These are phyloP conservation scores for Hericium coralloides DNA, from an alignment of 768 basidiomycete genomes.

Conservation along the genomic window DNA sequence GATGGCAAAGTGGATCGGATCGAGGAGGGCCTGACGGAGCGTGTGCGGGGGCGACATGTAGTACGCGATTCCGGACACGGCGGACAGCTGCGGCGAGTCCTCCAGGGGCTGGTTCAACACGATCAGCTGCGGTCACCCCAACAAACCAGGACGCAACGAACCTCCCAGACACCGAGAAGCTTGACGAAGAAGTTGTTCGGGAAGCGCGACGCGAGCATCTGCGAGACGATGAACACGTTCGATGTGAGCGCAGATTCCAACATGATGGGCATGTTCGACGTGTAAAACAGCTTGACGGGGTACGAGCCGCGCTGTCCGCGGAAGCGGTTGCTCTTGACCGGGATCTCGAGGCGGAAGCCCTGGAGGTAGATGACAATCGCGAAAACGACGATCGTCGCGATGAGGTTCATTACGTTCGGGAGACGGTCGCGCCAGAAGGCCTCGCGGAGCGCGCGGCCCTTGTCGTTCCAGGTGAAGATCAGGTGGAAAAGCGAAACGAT, in stretches of 20 bases:
- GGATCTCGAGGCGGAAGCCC: conserved; percentile 98
- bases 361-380: conserved; percentile 96
- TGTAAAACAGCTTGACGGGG: conserved; percentile 98
- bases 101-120: conserved; percentile 66
- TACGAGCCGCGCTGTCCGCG: conserved; percentile 93
- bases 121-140: background rate
- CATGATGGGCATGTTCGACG: conserved; percentile 99
- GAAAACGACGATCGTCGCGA: conserved; percentile 88
- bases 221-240: conserved; percentile 92
- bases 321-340: conserved; percentile 94
- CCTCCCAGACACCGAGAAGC: conserved; percentile 98
- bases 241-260: conserved; percentile 87
- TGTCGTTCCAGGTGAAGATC: conserved; percentile 97
- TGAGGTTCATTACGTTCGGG: conserved; percentile 96
- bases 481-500: conserved; percentile 95
- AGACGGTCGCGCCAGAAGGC: conserved; percentile 97
- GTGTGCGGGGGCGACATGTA: conserved; percentile 99
- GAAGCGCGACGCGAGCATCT: conserved; percentile 92
- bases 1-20: conserved; percentile 88
- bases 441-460: conserved; percentile 91
- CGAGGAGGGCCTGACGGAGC: conserved; percentile 74
- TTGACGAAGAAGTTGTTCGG: conserved; percentile 85
- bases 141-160: conserved; percentile 25
- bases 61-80: conserved; percentile 87
- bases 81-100: conserved; percentile 86